Evolutionary conservation across 164 flowering plant species (phyloP), one percentile per base, ranked within the genome.

Genomic region (Houttuynia cordata): DNA sequence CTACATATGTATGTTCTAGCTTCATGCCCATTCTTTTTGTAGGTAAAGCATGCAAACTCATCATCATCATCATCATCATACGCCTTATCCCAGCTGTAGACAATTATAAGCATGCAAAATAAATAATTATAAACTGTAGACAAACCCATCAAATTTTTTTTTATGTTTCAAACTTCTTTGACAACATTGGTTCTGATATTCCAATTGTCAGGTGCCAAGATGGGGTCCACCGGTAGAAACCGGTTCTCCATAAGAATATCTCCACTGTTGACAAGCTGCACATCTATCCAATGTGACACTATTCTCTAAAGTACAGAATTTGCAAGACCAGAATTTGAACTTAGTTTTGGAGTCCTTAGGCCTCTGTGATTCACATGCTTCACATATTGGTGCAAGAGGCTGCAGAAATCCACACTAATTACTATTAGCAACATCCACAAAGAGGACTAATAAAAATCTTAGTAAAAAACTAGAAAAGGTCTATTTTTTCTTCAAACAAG

Each of bases 241-340:
- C 15, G 96, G 96, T 10, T 80, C 64, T 10, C 96, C 98, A 65
- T 73, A 52, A 18, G 98, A 88, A 63, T 85, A 92, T 81, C 93
- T 85, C 98, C 98, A 88, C 64, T 84, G 80, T 50, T 70, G 88
- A 71, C 98, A 92, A 41, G 92, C 96, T 56, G 70, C 67, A 66
- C 98, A 92, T 69, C 73, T 87, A 15, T 91, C 93, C 70, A 78
- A 60, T 62, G 75, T 72, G 61, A 81, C 75, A 64, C 67, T 67
- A 75, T 91, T 88, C 49, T 85, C 98, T 61, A 88, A 62, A 3
- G 98, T 91, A 64, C 98, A 92, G 67, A 85, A 84, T 76, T 78
- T 85, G 67, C 96, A 92, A 13, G 89, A 73, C 98, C 98, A 91
- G 8, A 69, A 20, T 52, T 76, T 76, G 76, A 68, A 75, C 73